These are phyloP conservation scores for Kazachstania bromeliacearum DNA, from an alignment of 805 yeast genomes.

Conservation along the genomic window DNA sequence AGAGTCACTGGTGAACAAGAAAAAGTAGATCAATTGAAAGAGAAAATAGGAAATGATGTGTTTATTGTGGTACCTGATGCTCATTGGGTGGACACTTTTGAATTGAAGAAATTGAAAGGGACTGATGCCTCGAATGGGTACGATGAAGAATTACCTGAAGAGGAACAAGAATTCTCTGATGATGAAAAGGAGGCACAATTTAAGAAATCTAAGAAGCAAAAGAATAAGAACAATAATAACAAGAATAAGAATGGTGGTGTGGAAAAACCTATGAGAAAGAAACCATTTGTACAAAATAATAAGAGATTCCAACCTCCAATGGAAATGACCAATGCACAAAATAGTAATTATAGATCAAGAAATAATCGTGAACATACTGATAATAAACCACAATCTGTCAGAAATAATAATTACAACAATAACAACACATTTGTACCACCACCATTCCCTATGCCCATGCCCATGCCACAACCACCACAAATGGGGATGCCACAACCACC, in stretches of 20 bases:
- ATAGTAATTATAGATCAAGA: conserved; percentile 7
- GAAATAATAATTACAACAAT: not conserved
- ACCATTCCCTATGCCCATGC: too few species aligned
- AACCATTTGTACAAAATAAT: conserved; percentile 1
- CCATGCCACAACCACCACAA: conserved; percentile 5
- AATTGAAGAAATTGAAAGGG: conserved; percentile 64
- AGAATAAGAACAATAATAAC: conserved; percentile 34
- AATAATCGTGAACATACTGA: conserved; percentile 4
- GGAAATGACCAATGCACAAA: conserved; percentile 6
- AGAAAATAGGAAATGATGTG: conserved; percentile 46
- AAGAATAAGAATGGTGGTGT: conserved; percentile 8
- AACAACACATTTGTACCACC: too few species aligned
- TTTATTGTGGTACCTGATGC: conserved; percentile 76
- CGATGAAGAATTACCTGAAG: conserved; percentile 89
- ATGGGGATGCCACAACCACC: conserved; percentile 3
- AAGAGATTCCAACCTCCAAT: conserved; percentile 12
- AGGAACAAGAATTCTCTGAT: conserved; percentile 91
- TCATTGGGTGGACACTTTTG: conserved; percentile 66
- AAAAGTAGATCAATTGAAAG: conserved; percentile 20
- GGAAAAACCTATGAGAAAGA: conserved; percentile 6
- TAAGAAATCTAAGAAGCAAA: conserved; percentile 55
- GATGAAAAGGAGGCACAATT: conserved; percentile 79
- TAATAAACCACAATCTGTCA: not conserved
- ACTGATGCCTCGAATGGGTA: conserved; percentile 91
- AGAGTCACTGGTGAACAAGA: conserved; percentile 36